Evolutionary conservation across 176 grass and related monocot species (phyloP).

Genomic region (Ananas comosus): DNA sequence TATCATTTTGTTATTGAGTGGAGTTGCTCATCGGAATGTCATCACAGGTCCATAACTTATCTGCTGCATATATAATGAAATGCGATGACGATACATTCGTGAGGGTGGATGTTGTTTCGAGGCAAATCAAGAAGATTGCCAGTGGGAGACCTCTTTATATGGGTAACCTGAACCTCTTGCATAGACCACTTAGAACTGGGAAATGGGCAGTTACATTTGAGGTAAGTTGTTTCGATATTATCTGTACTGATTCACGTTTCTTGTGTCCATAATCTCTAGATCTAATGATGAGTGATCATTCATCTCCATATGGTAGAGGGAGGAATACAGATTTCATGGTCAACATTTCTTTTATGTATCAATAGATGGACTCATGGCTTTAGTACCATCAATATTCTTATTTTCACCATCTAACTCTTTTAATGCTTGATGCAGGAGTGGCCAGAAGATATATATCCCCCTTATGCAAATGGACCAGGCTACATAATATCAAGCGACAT

Average conservation of each 20-base stretch:
- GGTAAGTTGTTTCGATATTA: constrained; percentile 31
- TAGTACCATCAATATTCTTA: not conserved
- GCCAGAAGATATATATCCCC: constrained; percentile 90
- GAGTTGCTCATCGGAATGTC: not conserved
- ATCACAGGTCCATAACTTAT: constrained; percentile 75
- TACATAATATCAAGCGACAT: constrained; percentile 87
- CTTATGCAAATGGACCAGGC: constrained; percentile 89
- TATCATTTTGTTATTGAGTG: too few relatives aligned
- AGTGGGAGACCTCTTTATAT: constrained; percentile 59
- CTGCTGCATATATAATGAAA: constrained; percentile 78
- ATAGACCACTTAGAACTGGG: constrained; percentile 77
- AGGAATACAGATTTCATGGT: too few relatives aligned
- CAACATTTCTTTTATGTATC: too few relatives aligned
- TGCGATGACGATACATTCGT: constrained; percentile 92
- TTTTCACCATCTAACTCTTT: constrained; percentile 6
- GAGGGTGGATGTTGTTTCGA: constrained; percentile 68
- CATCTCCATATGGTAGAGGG: too few relatives aligned
- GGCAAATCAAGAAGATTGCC: constrained; percentile 51
- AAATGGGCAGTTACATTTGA: constrained; percentile 91
- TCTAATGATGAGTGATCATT: too few relatives aligned
- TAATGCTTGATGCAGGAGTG: constrained; percentile 54
- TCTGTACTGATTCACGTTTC: not conserved
- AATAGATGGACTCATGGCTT: too few relatives aligned
- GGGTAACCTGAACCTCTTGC: constrained; percentile 93
- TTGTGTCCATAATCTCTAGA: not conserved